Evolutionary conservation across 179 eudicot genomes (phyloP).

Genomic region (Gypsophila paniculata): DNA sequence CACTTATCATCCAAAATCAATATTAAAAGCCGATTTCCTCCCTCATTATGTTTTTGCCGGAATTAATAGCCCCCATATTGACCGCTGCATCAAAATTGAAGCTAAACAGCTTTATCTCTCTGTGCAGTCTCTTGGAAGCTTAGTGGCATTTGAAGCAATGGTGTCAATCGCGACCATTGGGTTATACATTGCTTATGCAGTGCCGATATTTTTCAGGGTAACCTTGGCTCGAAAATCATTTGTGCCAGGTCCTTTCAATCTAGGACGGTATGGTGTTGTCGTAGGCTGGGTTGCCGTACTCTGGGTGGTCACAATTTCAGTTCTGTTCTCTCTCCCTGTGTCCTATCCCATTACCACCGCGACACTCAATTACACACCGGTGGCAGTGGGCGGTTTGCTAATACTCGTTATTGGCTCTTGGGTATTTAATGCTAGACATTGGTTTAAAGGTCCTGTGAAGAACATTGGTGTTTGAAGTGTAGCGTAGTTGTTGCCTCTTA

Average conservation of each 20-base stretch:
- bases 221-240: constrained; percentile 82
- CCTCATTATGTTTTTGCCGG: no score
- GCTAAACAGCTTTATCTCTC: not conserved
- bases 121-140: constrained; percentile 84
- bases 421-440: constrained; percentile 61
- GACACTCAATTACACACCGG: constrained; percentile 88
- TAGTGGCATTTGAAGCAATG: constrained; percentile 93
- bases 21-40: not conserved
- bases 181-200: constrained; percentile 83
- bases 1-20: not conserved
- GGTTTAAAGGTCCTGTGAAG: constrained; percentile 80
- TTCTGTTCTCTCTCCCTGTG: constrained; percentile 81
- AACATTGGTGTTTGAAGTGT: constrained; percentile 26
- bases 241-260: constrained; percentile 72
- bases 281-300: constrained; percentile 79
- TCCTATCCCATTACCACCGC: constrained; percentile 65
- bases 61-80: no score
- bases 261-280: constrained; percentile 62
- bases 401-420: constrained; percentile 49
- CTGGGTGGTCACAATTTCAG: constrained; percentile 70
- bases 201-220: constrained; percentile 79
- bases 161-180: constrained; percentile 87
- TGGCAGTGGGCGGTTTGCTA: constrained; percentile 77
- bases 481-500: not conserved
- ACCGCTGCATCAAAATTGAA: no score